Evolutionary conservation across 345 rosid species (phyloP).

Genomic region (Isatis tinctoria): DNA sequence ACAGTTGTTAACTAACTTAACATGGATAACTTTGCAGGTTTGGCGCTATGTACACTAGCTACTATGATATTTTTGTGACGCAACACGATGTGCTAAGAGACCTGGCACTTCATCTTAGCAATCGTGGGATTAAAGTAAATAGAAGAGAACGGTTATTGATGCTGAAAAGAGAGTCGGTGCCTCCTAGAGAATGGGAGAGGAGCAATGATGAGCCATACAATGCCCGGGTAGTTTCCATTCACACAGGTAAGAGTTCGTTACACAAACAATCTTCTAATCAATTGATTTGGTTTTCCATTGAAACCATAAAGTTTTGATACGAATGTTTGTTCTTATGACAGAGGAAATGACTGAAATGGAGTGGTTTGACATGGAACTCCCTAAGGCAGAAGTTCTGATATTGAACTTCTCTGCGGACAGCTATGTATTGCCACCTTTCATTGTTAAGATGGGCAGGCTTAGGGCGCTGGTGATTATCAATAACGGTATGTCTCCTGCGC

Average conservation of each 20-base stretch:
- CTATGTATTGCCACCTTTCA: constrained; percentile 80
- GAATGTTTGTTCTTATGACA: constrained; percentile 18
- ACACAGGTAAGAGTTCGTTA: constrained; percentile 50
- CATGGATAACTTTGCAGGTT: constrained; percentile 40
- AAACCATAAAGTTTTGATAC: background rate
- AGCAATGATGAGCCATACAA: constrained; percentile 51
- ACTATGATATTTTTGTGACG: constrained; percentile 61
- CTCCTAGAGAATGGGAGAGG: constrained; percentile 87
- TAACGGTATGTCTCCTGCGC: constrained; percentile 46
- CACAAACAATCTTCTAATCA: background rate
- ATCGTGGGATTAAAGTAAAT: constrained; percentile 37
- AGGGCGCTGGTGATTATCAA: constrained; percentile 73
- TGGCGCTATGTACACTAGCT: constrained; percentile 63
- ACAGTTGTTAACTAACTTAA: background rate
- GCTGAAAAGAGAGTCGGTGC: constrained; percentile 54
- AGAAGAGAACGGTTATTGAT: constrained; percentile 57
- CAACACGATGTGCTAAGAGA: constrained; percentile 91
- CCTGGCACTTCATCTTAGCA: constrained; percentile 69
- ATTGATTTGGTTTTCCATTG: background rate
- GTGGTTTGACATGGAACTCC: constrained; percentile 77
- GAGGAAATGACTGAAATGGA: constrained; percentile 86
- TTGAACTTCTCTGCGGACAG: constrained; percentile 56
- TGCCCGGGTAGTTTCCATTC: constrained; percentile 72
- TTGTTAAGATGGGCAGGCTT: constrained; percentile 63
- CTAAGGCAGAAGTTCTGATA: constrained; percentile 84